Evolutionary conservation across 345 rosid species (phyloP), one percentile per base, ranked within the genome.

Genomic region (Mangifera indica): DNA sequence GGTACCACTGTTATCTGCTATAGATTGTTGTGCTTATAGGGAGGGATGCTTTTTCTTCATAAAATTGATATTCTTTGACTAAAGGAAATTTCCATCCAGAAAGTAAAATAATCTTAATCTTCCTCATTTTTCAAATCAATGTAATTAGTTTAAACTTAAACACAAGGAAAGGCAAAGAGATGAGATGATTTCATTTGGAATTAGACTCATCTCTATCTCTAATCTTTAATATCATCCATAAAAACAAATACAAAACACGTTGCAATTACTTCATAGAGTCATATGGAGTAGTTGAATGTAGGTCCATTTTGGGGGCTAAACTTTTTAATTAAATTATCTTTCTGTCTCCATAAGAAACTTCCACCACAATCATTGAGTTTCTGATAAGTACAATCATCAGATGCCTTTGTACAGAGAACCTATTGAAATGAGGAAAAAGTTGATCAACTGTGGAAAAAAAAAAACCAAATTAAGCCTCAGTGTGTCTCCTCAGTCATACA

Each of bases 401-500:
- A 11, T 48, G 52, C 53, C 18, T 49, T 46, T 46, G 15, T 46
- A 13, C 18, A 46, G 4, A 2, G 18, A 63, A 63, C 52, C 18
- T 7, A 45, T 63, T 3, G 2, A 14, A 25, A 49, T 3, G 26
- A 5, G 46, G 60, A 22, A 53, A 54, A 12, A 11, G 42, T 9
- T 21, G 55, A 67, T 20, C 2, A 68, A 34, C 14, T 5, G 18
- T 55, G 25, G 3, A 48, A 11, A 22, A 1, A 0, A 13, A 26
- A 51, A 6, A 40, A 56, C 22, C 13, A 12, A 24, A 0, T 24
- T 15, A 25, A 40, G 14, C 24, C 37, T 25, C 29, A 32, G 44
- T 26, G 29, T 21, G 73, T 60, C 37, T 56, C 55, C 49, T 88
- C 78, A 83, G 67, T 78, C 82, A 69, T 87, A 84, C 66, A 79